These are phyloP conservation scores for Pseudopyricularia javanii DNA, from an alignment of 2,329 filamentous ascomycete genomes.

Conservation along the genomic window DNA sequence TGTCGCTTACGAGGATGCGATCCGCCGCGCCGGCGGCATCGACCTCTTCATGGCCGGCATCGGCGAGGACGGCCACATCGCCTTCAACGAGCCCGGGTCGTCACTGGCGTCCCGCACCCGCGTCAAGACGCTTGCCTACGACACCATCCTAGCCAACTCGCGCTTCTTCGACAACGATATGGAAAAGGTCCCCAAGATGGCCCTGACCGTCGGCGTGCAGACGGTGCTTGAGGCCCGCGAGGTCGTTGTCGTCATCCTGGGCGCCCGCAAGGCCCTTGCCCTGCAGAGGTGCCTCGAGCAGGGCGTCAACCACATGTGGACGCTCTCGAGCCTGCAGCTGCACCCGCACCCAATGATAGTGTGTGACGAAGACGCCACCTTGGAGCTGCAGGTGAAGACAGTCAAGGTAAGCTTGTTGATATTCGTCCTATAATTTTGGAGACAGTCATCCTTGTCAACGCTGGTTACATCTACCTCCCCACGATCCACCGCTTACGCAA, in stretches of 20 bases:
- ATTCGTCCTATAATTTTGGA: background rate
- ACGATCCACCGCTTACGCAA: background rate
- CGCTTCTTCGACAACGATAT: slow-evolving; percentile 59
- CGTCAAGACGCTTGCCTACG: slow-evolving; percentile 67
- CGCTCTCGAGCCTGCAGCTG: slow-evolving; percentile 59
- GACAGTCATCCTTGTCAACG: background rate
- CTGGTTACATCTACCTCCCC: background rate
- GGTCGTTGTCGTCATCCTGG: slow-evolving; percentile 63
- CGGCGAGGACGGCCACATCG: slow-evolving; percentile 67
- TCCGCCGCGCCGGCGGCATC: slow-evolving; percentile 56
- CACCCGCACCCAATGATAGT: slow-evolving; percentile 64
- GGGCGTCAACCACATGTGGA: slow-evolving; percentile 72
- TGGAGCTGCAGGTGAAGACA: slow-evolving; percentile 53
- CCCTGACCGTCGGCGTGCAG: slow-evolving; percentile 48
- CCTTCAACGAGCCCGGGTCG: slow-evolving; percentile 71
- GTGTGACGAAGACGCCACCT: slow-evolving; percentile 59
- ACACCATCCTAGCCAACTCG: slow-evolving; percentile 65
- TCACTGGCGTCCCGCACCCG: slow-evolving; percentile 57
- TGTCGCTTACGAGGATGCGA: slow-evolving; percentile 59
- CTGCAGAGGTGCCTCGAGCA: slow-evolving; percentile 63
- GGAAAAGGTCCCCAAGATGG: slow-evolving; percentile 55
- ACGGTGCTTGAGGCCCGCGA: slow-evolving; percentile 56
- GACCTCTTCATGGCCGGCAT: slow-evolving; percentile 69
- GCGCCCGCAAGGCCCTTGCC: slow-evolving; percentile 60
- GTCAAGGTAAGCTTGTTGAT: slow-evolving; percentile 28